Conservation (phyloP, 345 rosid species). For the Adansonia digitata region DNA sequence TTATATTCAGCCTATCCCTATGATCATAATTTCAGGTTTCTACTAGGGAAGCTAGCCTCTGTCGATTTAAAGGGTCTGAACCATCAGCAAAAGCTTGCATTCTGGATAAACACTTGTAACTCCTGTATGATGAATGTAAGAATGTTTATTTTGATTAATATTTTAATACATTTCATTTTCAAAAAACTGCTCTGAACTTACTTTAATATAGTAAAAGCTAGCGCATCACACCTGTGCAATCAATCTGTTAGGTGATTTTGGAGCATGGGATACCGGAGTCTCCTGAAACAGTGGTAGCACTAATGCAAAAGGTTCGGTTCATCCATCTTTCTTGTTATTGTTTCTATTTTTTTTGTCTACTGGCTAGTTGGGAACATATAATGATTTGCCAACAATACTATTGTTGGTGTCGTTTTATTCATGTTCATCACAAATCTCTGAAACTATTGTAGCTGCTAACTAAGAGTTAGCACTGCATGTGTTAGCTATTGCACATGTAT, state of each 20-base stretch:
- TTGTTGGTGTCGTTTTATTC: not conserved
- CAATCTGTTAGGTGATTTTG: slow-evolving; percentile 52
- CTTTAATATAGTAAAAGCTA: not conserved
- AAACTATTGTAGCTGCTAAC: not conserved
- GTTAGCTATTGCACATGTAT: not conserved
- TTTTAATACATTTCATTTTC: not conserved
- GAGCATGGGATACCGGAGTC: slow-evolving; percentile 71
- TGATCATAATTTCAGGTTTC: slow-evolving; percentile 38
- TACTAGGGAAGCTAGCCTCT: slow-evolving; percentile 65
- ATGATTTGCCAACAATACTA: not conserved
- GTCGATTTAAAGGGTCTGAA: slow-evolving; percentile 59
- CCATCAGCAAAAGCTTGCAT: slow-evolving; percentile 93
- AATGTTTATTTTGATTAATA: not conserved
- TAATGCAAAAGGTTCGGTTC: slow-evolving; percentile 73
- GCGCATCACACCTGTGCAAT: slow-evolving; percentile 3
- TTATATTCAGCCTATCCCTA: slow-evolving; percentile 12
- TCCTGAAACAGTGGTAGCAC: slow-evolving; percentile 72
- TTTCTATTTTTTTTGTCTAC: not conserved
- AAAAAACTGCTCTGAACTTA: not conserved
- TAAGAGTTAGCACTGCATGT: not conserved
- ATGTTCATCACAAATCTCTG: not conserved
- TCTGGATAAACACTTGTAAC: slow-evolving; percentile 88
- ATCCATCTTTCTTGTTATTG: not conserved
- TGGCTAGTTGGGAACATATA: not conserved
- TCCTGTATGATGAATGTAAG: slow-evolving; percentile 84